Conservation (phyloP, 345 rosid genomes). For the Aegle marmelos region DNA sequence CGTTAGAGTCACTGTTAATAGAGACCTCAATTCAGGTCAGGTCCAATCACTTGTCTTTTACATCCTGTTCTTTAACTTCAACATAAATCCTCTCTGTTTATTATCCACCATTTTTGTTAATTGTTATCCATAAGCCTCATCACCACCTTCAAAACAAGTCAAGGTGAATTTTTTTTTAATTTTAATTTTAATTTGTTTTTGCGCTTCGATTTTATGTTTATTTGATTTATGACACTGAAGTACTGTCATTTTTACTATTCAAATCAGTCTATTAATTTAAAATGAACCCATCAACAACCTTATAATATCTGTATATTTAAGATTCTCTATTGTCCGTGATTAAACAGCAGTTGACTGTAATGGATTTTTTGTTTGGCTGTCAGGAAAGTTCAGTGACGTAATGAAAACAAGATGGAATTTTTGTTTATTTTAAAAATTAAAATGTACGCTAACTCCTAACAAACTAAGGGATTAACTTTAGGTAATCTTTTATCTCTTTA, state of each 20-base stretch:
- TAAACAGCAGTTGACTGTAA: background rate
- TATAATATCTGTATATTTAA: background rate
- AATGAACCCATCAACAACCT: background rate
- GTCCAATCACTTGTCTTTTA: background rate
- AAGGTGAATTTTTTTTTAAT: background rate
- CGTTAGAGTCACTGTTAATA: background rate
- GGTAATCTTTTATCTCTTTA: background rate
- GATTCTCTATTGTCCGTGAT: background rate
- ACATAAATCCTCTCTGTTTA: background rate
- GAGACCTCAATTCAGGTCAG: background rate
- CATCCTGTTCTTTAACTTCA: background rate
- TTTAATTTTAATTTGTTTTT: background rate
- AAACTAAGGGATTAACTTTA: background rate
- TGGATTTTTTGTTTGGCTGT: background rate
- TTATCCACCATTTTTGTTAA: background rate
- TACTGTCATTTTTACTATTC: background rate
- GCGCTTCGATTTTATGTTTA: background rate
- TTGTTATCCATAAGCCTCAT: background rate
- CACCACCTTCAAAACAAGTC: background rate
- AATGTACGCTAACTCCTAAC: background rate
- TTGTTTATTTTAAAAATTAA: background rate
- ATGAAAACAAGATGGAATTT: background rate
- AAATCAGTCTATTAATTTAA: background rate
- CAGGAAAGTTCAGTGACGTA: background rate
- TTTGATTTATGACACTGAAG: background rate